Evolutionary conservation across 768 basidiomycete species (phyloP), one percentile per base, ranked within the genome.

Genomic region (Agaricus blazei): DNA sequence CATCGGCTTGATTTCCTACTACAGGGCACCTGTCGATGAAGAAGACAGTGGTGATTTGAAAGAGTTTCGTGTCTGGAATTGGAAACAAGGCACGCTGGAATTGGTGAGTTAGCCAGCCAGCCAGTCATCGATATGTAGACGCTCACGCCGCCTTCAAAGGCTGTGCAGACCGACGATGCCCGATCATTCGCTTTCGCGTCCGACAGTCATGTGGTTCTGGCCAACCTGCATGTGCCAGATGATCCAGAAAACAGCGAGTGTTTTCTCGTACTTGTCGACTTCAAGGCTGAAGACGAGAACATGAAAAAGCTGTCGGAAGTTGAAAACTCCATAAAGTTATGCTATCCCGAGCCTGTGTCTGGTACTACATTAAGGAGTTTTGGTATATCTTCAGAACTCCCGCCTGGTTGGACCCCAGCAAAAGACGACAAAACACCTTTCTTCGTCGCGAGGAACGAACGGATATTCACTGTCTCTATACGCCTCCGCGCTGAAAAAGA

Each of bases 1-100:
- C 29, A 58, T 88, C 15, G 82, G 75, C 9, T 65, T 87, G 40
- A 69, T 82, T 5, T 42, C 23, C 24, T 80, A 80, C 51, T 58
- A 70, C 49, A 67, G 67, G 54, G 55, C 56, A 8, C 70, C 68
- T 38, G 56, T 53, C 6, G 63, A 63, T 34, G 70, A 70, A 48
- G 54, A 45, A 23, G 40, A 23, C 3, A 50, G 15, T 28, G 5
- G 2, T 29, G 37, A 43, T n/a, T 27, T 34, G 45, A 77, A 73
- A 29, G 78, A 82, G 59, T 64, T 87, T 11, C 67, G 77, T 24
- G 68, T 85, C 23, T 88, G 84, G 85, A 77, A 88, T 52, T 88
- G 86, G 87, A 80, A 79, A 62, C 82, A 77, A 3, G 82, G 82
- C 5, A 60, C 65, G 9, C 63, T 71, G 6, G 64, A 81, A 60